phyloP scores from a whole-genome alignment of 75 land plant species.

The Ceratopteris richardii region DNA sequence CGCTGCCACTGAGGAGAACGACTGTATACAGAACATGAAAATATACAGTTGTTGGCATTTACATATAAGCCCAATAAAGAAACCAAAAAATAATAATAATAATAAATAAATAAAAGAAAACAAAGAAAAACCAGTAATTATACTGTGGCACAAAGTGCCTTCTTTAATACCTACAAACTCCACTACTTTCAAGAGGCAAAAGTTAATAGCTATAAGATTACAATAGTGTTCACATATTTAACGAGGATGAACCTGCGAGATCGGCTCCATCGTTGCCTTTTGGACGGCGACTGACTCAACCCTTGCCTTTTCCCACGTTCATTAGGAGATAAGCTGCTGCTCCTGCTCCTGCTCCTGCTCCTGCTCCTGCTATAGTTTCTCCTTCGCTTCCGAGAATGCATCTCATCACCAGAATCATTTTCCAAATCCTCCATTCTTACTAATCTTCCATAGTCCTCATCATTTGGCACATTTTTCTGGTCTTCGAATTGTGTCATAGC shows the following conservation, averaged over 20 bases:
- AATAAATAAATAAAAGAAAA: too few species aligned
- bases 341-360: constrained; percentile 41
- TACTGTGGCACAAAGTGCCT: too few species aligned
- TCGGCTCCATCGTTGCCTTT: constrained; percentile 6
- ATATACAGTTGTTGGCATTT: not conserved
- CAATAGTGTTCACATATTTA: too few species aligned
- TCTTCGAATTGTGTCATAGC: not conserved
- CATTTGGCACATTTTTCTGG: constrained; percentile 16
- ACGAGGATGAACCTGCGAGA: constrained; percentile 49
- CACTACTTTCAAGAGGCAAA: too few species aligned
- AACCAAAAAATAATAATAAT: not conserved
- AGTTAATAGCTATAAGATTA: too few species aligned
- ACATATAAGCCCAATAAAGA: not conserved
- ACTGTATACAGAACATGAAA: constrained; percentile 20
- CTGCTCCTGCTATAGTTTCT: constrained; percentile 34
- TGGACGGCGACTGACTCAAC: not conserved
- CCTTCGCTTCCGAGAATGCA: constrained; percentile 18
- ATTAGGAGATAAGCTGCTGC: constrained; percentile 11
- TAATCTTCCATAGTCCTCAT: constrained; percentile 75
- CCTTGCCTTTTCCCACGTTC: not conserved
- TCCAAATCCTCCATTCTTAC: constrained; percentile 44
- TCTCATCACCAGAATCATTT: constrained; percentile 50
- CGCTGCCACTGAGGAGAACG: constrained; percentile 49
- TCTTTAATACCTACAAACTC: too few species aligned
- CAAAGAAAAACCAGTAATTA: too few species aligned